Percentiles rank a stretch among this genome's conserved stretches.
Conservation (phyloP, 2,329 filamentous ascomycete genomes). For the Dactylella cylindrospora region DNA sequence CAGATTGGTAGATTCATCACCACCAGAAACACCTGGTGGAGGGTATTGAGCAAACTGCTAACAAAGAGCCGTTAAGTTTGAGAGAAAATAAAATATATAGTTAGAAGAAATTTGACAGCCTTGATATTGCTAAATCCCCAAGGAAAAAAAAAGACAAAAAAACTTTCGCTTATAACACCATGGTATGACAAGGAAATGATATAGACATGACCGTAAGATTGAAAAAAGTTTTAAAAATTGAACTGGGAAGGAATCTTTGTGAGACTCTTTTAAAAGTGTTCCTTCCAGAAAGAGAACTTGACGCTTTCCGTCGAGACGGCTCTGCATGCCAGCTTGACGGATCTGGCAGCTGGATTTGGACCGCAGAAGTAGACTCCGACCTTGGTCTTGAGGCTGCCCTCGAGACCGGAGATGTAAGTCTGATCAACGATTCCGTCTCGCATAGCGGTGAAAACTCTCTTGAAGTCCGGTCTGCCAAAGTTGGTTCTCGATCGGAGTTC, state of each 20-base stretch:
- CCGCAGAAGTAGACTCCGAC: conserved; percentile 99
- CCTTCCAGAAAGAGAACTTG: conserved; percentile 98
- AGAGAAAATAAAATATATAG: conserved; percentile 2
- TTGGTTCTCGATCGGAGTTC: conserved; percentile 88
- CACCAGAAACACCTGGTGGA: too few species aligned
- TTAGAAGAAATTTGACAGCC: conserved; percentile 2
- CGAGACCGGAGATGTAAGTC: conserved; percentile 79
- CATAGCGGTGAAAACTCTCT: conserved; percentile 77
- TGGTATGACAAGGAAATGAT: conserved; percentile 33
- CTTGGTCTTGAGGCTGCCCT: conserved; percentile 74
- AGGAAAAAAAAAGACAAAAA: conserved; percentile 15
- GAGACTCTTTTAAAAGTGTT: conserved; percentile 60
- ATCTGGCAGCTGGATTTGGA: conserved; percentile 74
- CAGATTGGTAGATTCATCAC: too few species aligned
- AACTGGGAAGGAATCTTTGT: conserved; percentile 4
- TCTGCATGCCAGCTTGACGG: conserved; percentile 81
- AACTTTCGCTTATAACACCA: conserved; percentile 43
- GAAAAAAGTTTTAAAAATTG: conserved; percentile 4
- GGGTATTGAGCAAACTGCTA: too few species aligned
- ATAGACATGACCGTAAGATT: conserved; percentile 32
- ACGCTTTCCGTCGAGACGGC: conserved; percentile 73
- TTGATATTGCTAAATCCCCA: conserved; percentile 1
- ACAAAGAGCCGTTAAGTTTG: background rate
- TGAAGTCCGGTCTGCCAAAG: conserved; percentile 91
- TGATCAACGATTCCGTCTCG: conserved; percentile 81